Conservation (phyloP, 2,329 filamentous ascomycete genomes). For the Claviceps sorghi region DNA sequence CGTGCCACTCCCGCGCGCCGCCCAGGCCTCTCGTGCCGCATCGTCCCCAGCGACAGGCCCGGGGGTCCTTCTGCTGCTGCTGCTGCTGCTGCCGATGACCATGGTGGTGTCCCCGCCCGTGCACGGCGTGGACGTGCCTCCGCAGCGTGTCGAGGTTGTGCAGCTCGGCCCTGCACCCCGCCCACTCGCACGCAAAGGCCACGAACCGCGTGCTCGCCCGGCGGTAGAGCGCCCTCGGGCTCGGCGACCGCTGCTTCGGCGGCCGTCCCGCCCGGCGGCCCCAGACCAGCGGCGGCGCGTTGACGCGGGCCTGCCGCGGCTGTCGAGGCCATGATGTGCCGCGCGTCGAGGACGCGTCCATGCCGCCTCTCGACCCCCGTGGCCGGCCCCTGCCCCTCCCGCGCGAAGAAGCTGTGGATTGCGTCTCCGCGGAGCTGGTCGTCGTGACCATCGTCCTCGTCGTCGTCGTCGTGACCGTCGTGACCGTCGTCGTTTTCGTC, state of each 20-base stretch:
- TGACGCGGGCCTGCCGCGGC: constrained; percentile 13
- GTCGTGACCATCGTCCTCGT: neutral
- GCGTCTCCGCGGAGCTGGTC: neutral
- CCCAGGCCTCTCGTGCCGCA: constrained; percentile 13
- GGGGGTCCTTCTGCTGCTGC: no score
- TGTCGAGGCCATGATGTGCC: constrained; percentile 7
- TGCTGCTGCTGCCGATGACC: neutral
- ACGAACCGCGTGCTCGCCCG: constrained; percentile 28
- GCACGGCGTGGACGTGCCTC: constrained; percentile 36
- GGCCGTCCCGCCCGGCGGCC: constrained; percentile 29
- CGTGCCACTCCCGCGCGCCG: no score
- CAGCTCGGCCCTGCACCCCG: constrained; percentile 41
- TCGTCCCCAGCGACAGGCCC: constrained; percentile 18
- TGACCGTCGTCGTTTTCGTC: neutral
- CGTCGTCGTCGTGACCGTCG: neutral
- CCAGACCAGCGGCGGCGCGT: constrained; percentile 11
- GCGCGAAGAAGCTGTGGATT: neutral
- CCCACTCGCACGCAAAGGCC: constrained; percentile 47
- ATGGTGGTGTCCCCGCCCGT: constrained; percentile 17
- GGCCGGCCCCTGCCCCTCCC: constrained; percentile 26
- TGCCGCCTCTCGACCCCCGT: constrained; percentile 26
- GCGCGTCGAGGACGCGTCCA: constrained; percentile 12
- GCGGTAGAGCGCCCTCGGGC: constrained; percentile 27
- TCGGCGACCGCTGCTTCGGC: constrained; percentile 22
- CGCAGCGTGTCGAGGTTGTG: constrained; percentile 47